Evolutionary conservation across 345 rosid genomes (phyloP).

Genomic region (Boechera divaricarpa): DNA sequence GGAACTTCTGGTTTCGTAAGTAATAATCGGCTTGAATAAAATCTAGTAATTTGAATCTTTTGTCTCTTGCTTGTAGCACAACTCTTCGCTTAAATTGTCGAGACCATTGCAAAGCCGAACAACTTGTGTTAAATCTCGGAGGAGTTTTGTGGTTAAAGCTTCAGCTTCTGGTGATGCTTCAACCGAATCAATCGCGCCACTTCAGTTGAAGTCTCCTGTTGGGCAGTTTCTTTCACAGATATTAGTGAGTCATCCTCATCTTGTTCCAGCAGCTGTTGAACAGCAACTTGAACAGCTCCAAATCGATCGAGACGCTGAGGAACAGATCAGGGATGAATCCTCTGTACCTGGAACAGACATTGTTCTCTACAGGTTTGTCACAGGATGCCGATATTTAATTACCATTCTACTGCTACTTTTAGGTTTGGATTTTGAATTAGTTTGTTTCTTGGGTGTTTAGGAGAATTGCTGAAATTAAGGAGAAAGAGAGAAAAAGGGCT

Average conservation of each 20-base stretch:
- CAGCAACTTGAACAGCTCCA: slow-evolving; percentile 95
- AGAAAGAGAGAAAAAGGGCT: slow-evolving; percentile 77
- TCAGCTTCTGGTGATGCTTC: slow-evolving; percentile 68
- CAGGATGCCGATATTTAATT: not conserved
- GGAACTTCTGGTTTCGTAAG: not conserved
- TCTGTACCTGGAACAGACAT: slow-evolving; percentile 74
- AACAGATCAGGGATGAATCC: slow-evolving; percentile 58
- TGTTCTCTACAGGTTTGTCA: slow-evolving; percentile 77
- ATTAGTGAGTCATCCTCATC: slow-evolving; percentile 87
- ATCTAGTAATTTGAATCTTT: not conserved
- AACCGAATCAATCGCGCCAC: slow-evolving; percentile 70
- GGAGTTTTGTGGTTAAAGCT: slow-evolving; percentile 58
- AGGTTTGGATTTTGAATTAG: slow-evolving; percentile 3
- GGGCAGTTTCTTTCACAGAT: slow-evolving; percentile 92
- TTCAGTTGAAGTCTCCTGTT: slow-evolving; percentile 82
- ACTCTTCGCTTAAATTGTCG: slow-evolving; percentile 15
- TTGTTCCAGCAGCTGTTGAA: slow-evolving; percentile 92
- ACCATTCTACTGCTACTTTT: not conserved
- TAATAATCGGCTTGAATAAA: not conserved
- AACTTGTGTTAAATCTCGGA: slow-evolving; percentile 48
- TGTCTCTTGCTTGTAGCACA: slow-evolving; percentile 6
- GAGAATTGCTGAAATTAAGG: slow-evolving; percentile 97
- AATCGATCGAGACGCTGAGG: slow-evolving; percentile 75
- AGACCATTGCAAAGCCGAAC: slow-evolving; percentile 42
- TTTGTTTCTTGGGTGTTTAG: slow-evolving; percentile 45